phyloP scores from a whole-genome alignment of 176 grass and related monocot genomes.

The Rhynchospora tenuis region DNA sequence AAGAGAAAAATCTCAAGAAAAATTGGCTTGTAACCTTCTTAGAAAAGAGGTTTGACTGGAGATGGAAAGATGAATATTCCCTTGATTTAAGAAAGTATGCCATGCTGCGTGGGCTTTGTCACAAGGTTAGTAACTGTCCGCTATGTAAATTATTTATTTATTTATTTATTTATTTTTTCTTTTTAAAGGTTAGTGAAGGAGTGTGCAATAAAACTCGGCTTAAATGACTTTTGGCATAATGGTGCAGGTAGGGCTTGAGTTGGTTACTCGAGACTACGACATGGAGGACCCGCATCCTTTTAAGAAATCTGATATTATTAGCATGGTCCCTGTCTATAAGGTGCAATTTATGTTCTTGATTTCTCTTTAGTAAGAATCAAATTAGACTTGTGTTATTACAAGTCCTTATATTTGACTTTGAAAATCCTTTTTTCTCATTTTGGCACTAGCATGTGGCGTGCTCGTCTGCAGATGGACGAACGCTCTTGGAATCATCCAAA shows the following conservation, averaged over 20 bases:
- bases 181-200: not conserved
- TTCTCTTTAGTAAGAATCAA: slow-evolving; percentile 26
- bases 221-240: not conserved
- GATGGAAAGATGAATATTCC: slow-evolving; percentile 66
- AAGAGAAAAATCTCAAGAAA: slow-evolving; percentile 48
- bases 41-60: slow-evolving; percentile 73
- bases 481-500: slow-evolving; percentile 95
- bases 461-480: slow-evolving; percentile 93
- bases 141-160: not conserved
- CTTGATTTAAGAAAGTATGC: slow-evolving; percentile 88
- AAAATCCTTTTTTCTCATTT: slow-evolving; percentile 8
- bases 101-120: slow-evolving; percentile 91
- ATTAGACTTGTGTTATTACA: slow-evolving; percentile 7
- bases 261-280: slow-evolving; percentile 85
- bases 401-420: slow-evolving; percentile 6
- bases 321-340: slow-evolving; percentile 91
- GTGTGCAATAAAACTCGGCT: not conserved
- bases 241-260: slow-evolving; percentile 93
- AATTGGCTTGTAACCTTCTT: slow-evolving; percentile 83
- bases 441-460: slow-evolving; percentile 81
- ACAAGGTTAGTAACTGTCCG: slow-evolving; percentile 56
- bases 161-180: slow-evolving; percentile 11
- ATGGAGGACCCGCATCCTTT: slow-evolving; percentile 76
- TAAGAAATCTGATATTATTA: slow-evolving; percentile 77
- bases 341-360: slow-evolving; percentile 39